A percentile compares a stretch with the other conserved stretches of the same genome.
Conservation (phyloP, 305 asterid genomes). For the Ruellia speciosa region DNA sequence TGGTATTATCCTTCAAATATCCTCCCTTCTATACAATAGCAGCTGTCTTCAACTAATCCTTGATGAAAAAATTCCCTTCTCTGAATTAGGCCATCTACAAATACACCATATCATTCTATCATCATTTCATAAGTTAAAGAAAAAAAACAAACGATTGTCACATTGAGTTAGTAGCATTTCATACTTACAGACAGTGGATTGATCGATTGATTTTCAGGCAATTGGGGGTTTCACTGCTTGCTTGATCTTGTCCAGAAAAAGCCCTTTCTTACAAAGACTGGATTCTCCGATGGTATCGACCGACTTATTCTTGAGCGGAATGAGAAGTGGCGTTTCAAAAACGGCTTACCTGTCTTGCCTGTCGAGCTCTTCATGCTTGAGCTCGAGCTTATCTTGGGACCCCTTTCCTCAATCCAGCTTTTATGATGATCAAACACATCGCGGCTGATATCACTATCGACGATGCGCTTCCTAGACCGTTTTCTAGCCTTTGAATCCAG, state of each 20-base stretch:
- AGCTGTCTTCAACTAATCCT: no score
- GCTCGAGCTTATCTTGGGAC: slow-evolving; percentile 64
- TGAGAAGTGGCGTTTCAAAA: slow-evolving; percentile 74
- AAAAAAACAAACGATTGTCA: no score
- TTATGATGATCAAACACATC: slow-evolving; percentile 33
- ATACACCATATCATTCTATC: no score
- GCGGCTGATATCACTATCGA: not conserved
- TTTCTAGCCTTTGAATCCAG: slow-evolving; percentile 50
- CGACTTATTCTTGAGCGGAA: slow-evolving; percentile 54
- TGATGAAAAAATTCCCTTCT: no score
- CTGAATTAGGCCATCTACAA: no score
- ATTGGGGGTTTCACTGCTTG: slow-evolving; percentile 30
- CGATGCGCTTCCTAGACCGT: slow-evolving; percentile 38
- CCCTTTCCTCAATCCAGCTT: slow-evolving; percentile 37
- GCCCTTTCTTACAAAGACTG: slow-evolving; percentile 19
- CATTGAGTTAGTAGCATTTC: not conserved
- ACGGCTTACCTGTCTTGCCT: slow-evolving; percentile 53
- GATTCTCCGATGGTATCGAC: slow-evolving; percentile 41
- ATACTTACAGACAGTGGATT: not conserved
- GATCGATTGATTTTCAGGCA: not conserved
- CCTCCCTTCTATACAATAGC: no score
- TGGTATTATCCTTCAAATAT: no score
- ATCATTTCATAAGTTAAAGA: no score
- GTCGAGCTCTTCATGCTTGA: slow-evolving; percentile 61
- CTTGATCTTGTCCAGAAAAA: slow-evolving; percentile 77